Evolutionary conservation across 306 rosid species (phyloP).

Genomic region (Cicer arietinum): DNA sequence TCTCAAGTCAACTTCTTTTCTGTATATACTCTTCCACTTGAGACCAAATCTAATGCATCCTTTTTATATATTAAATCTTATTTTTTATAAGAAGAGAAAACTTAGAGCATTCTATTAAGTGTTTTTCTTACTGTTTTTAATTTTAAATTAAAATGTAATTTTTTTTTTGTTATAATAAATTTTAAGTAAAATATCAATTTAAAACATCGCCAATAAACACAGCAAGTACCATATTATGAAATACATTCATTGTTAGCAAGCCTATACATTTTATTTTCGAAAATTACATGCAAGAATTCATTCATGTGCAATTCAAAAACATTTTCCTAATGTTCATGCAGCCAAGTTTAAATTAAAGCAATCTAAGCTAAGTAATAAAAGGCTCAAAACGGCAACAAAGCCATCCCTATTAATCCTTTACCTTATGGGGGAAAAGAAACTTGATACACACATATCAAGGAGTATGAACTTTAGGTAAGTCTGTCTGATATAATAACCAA

Average conservation of each 20-base stretch:
- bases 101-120: no score
- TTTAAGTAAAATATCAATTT: no score
- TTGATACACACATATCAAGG: slow-evolving; percentile 41
- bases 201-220: no score
- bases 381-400: slow-evolving; percentile 35
- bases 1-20: slow-evolving; percentile 29
- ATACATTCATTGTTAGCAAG: no score
- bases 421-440: slow-evolving; percentile 28
- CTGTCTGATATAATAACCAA: slow-evolving; percentile 41
- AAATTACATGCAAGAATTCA: background rate
- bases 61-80: no score
- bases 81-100: no score
- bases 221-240: no score
- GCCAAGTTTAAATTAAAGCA: slow-evolving; percentile 45
- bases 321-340: background rate
- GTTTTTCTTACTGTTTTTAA: no score
- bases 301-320: no score
- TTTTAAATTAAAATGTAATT: no score
- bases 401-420: background rate
- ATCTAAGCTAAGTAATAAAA: slow-evolving; percentile 19
- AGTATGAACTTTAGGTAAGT: slow-evolving; percentile 40
- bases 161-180: no score
- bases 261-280: background rate
- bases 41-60: background rate
- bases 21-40: background rate